Percentiles rank a stretch among this genome's conserved stretches.
phyloP scores from a whole-genome alignment of 495 filamentous ascomycete genomes.

The Penicillium mononematosum region DNA sequence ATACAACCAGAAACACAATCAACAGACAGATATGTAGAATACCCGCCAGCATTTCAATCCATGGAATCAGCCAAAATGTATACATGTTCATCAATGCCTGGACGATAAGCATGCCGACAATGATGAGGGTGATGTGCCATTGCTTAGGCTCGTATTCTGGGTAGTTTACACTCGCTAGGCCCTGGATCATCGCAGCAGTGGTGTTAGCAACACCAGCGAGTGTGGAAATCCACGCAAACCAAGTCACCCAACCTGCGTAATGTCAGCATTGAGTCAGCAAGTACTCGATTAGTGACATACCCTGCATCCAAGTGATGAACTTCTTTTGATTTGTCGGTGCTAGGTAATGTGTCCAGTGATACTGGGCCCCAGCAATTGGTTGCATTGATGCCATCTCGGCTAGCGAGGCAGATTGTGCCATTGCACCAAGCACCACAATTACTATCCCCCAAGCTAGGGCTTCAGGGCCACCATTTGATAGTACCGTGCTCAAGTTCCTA shows the following conservation, averaged over 20 bases:
- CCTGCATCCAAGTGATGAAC: slow-evolving; percentile 36
- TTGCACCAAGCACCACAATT: slow-evolving; percentile 22
- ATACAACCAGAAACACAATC: slow-evolving; percentile 29
- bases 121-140: slow-evolving; percentile 24
- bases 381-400: slow-evolving; percentile 37
- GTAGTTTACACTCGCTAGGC: slow-evolving; percentile 41
- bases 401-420: slow-evolving; percentile 27
- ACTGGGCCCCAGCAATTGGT: slow-evolving; percentile 33
- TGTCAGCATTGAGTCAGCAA: background rate
- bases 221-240: slow-evolving; percentile 22
- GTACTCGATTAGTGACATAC: slow-evolving; percentile 2
- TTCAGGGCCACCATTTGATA: slow-evolving; percentile 20
- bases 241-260: slow-evolving; percentile 10
- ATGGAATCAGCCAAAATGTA: slow-evolving; percentile 30
- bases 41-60: slow-evolving; percentile 35
- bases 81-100: slow-evolving; percentile 24
- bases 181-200: slow-evolving; percentile 38
- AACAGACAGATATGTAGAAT: slow-evolving; percentile 39
- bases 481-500: slow-evolving; percentile 18
- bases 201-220: slow-evolving; percentile 17
- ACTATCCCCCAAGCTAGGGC: slow-evolving; percentile 20
- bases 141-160: slow-evolving; percentile 19
- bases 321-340: slow-evolving; percentile 21
- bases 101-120: slow-evolving; percentile 18
- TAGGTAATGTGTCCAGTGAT: slow-evolving; percentile 42